Base-by-base conservation (phyloP, 768 basidiomycete genomes). In the Boletales sp. region DNA sequence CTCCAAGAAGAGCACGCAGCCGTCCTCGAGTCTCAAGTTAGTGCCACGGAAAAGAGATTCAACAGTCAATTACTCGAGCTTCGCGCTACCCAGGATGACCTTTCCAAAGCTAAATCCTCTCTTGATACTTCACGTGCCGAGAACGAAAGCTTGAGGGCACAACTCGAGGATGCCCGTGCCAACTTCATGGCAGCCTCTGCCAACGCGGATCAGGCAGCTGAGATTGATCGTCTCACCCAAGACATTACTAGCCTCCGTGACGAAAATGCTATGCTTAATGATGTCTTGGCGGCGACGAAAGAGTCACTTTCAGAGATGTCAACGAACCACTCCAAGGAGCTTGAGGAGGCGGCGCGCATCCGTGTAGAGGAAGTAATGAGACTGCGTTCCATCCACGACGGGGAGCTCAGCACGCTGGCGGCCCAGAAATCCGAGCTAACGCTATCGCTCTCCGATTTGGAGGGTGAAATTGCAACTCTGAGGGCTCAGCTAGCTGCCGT, bases 51-150 rank as follows among this genome's bases (percentile, higher is more conserved):
- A 68, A 90, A 90, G 71, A 77, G 79, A 59, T 75, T 87, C 44
- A 72, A 72, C 47, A 78, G 70, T 44, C 73, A 85, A 54, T 80
- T 71, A 49, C 70, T 91, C 30, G 88, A 92, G 57, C 78, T 93
- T 38, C 90, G 86, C 60, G 91, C 90, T 13, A 90, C 91, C 0
- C 82, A 85, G 60, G 90, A 93, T 54, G 90, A 92, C 64, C 81
- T 94, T 33, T 61, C 75, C 3, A 92, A 90, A 72, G 76, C 86
- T 6, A 92, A 93, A 65, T 62, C 78, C 1, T 69, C 79, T 21
- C 60, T 84, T 8, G 76, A 83, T 17, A 52, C 77, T 7, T 71
- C 80, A 30, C 74, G 74, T 28, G 62, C 72, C 4, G 86, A 90
- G 56, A 66, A 81, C 7, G 79, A 80, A 49, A 72, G 54, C 15